Base-by-base conservation (phyloP, 305 asterid genomes). In the Lippia alba region DNA sequence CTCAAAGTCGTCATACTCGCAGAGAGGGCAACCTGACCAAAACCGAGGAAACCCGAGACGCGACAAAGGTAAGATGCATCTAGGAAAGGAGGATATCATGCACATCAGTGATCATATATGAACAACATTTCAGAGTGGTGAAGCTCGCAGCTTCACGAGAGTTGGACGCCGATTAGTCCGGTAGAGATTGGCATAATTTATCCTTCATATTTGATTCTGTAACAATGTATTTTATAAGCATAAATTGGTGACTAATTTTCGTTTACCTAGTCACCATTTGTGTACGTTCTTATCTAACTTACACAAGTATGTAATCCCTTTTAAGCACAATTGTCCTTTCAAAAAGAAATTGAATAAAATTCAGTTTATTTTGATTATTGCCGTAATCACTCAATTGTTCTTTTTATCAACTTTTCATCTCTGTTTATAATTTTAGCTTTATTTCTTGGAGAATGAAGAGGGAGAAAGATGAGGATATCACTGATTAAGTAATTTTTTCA, bases 11-110 rank as follows among this genome's bases (percentile, higher is more conserved):
- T 50, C 24, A 19, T 0, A 45, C 19, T 58, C 81, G 79, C 75
- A 91, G 96, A 78, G 85, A 72, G 97, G 96, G 54, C 84, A 83
- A 61, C 91, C 90, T 0, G 96, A 79, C 54, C 79, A 85, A 74
- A 63, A 50, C 69, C 78, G 79, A 57, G 69, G 20, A 3, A 81
- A 63, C 20, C 64, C 61, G 15, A 82, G 70, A 76, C 81, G 88
- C 17, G 91, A 83, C 71, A 82, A 78, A 79, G 97, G 96, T 34
- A 92, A 89, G 80, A 85, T 84, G 92, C 80, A 85, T 53, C 77
- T 92, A 57, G 69, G 74, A 1, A 85, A 89, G 71, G 89, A 81
- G 63, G 97, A 91, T 70, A 82, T 89, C 58, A 20, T 80, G 69
- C 74, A 72, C 79, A 73, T 92, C 44, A 66, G 56, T 3, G 79